These are phyloP conservation scores for Tetrapyrgos nigripes DNA, from an alignment of 1,284 basidiomycete genomes.

Conservation along the genomic window DNA sequence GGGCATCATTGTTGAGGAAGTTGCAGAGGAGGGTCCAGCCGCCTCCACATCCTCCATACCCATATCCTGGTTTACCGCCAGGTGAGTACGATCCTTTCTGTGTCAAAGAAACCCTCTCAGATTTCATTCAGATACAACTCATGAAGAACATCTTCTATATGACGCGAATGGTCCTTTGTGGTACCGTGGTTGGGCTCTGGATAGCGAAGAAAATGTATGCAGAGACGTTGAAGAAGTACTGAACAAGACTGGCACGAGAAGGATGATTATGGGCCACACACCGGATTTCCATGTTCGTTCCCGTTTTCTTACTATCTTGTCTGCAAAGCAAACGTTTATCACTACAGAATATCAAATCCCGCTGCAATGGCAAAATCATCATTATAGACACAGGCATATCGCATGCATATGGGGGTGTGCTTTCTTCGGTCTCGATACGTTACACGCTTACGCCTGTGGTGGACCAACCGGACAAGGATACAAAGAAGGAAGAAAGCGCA, in stretches of 20 bases:
- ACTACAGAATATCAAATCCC: slow-evolving; percentile 72
- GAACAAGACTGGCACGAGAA: slow-evolving; percentile 74
- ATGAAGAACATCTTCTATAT: slow-evolving; percentile 77
- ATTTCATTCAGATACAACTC: slow-evolving; percentile 62
- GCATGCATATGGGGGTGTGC: slow-evolving; percentile 89
- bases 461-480: slow-evolving; percentile 28
- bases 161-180: slow-evolving; percentile 82
- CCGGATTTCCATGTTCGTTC: slow-evolving; percentile 77
- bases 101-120: background rate
- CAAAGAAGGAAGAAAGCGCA: slow-evolving; percentile 69
- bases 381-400: slow-evolving; percentile 96
- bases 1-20: slow-evolving; percentile 68
- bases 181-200: slow-evolving; percentile 90
- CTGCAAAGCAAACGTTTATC: background rate
- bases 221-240: slow-evolving; percentile 72
- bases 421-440: slow-evolving; percentile 86
- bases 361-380: slow-evolving; percentile 87
- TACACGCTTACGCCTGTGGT: slow-evolving; percentile 73
- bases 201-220: slow-evolving; percentile 75
- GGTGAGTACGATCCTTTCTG: slow-evolving; percentile 34
- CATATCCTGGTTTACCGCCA: slow-evolving; percentile 78
- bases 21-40: slow-evolving; percentile 68
- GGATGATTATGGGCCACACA: slow-evolving; percentile 95
- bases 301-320: background rate
- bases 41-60: slow-evolving; percentile 80